phyloP scores from a whole-genome alignment of 345 rosid species.

The Punica granatum region DNA sequence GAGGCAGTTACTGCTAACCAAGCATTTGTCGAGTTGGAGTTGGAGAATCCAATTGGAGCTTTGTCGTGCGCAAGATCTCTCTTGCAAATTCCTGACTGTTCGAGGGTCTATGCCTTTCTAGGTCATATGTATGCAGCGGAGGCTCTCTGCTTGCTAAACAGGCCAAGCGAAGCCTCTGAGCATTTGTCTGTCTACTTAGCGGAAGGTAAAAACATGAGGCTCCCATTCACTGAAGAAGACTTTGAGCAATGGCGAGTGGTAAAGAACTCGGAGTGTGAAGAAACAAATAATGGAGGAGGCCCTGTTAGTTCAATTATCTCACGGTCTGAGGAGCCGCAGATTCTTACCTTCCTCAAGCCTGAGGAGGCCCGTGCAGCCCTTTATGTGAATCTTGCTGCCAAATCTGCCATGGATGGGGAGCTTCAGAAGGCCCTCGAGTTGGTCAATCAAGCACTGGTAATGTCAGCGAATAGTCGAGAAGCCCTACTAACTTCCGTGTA shows the following conservation, averaged over 20 bases:
- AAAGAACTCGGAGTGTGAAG: constrained; percentile 55
- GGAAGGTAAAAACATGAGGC: constrained; percentile 44
- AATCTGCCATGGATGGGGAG: constrained; percentile 69
- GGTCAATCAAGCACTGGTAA: constrained; percentile 43
- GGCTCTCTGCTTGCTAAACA: constrained; percentile 85
- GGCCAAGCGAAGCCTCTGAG: constrained; percentile 68
- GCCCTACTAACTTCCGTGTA: constrained; percentile 76
- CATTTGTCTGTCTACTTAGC: constrained; percentile 63
- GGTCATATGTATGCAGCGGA: constrained; percentile 88
- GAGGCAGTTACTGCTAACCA: constrained; percentile 72
- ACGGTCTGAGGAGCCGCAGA: constrained; percentile 21
- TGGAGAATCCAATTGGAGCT: constrained; percentile 77
- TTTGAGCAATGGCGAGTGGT: constrained; percentile 48
- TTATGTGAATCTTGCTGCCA: constrained; percentile 64
- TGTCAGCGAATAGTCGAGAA: constrained; percentile 54
- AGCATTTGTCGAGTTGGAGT: constrained; percentile 84
- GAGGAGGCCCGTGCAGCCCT: constrained; percentile 85
- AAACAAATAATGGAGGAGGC: constrained; percentile 32
- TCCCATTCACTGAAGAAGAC: constrained; percentile 72
- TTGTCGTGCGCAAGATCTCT: constrained; percentile 63
- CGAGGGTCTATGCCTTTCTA: constrained; percentile 62
- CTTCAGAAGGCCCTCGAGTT: constrained; percentile 56
- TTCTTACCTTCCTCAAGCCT: constrained; percentile 52
- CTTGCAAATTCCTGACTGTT: constrained; percentile 59
- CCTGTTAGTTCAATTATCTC: constrained; percentile 26